Percentiles rank a stretch among this genome's conserved stretches.
These are phyloP conservation scores for Colletotrichum shisoi DNA, from an alignment of 2,329 filamentous ascomycete genomes.

Conservation along the genomic window DNA sequence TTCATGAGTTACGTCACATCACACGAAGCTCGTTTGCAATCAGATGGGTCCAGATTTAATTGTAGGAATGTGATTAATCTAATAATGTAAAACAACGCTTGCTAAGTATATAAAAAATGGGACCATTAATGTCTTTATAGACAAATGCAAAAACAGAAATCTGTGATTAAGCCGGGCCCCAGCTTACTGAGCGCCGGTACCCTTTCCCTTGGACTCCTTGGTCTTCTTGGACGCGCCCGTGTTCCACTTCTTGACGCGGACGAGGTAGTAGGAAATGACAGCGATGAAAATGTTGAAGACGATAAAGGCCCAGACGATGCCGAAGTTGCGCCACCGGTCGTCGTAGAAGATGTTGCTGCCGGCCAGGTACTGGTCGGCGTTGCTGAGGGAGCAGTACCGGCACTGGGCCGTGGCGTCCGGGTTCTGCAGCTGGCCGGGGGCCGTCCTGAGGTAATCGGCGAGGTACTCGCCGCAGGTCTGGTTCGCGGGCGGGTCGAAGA, in stretches of 20 bases:
- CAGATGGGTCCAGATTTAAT: no score
- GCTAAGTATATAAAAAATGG: constrained; percentile 19
- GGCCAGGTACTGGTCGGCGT: constrained; percentile 68
- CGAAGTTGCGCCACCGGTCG: constrained; percentile 74
- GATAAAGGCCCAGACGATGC: constrained; percentile 73
- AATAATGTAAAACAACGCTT: constrained; percentile 19
- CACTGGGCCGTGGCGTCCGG: constrained; percentile 64
- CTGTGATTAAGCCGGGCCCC: neutral
- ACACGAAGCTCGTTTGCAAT: no score
- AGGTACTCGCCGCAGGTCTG: constrained; percentile 72
- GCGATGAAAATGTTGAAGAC: constrained; percentile 68
- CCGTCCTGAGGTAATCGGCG: constrained; percentile 58
- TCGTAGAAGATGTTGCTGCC: constrained; percentile 57
- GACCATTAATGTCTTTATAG: constrained; percentile 13
- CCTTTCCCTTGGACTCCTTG: constrained; percentile 29
- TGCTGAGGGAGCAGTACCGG: constrained; percentile 70
- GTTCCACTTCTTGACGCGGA: constrained; percentile 36
- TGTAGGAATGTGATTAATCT: no score
- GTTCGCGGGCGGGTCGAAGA: constrained; percentile 69
- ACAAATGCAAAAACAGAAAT: no score
- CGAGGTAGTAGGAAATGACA: constrained; percentile 68
- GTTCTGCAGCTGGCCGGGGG: constrained; percentile 69
- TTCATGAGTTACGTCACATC: no score
- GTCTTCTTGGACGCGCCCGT: constrained; percentile 26
- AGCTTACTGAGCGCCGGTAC: constrained; percentile 9